Percentiles rank a stretch among this genome's conserved stretches.
Conservation (phyloP, 179 eudicot genomes). For the Vitellaria paradoxa region DNA sequence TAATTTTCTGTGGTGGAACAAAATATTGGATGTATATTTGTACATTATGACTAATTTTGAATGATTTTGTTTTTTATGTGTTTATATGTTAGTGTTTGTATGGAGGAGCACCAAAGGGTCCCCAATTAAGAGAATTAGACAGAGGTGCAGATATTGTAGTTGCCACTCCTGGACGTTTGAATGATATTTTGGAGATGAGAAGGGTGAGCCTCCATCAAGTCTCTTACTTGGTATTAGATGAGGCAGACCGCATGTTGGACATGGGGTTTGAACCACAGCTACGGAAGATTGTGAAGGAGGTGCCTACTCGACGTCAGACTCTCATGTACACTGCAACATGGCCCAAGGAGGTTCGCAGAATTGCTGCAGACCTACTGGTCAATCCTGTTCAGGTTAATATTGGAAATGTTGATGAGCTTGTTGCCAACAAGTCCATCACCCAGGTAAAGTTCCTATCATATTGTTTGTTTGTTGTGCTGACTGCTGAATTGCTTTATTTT, state of each 20-base stretch:
- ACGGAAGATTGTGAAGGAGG: constrained; percentile 88
- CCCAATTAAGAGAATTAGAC: constrained; percentile 71
- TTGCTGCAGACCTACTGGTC: constrained; percentile 77
- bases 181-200: constrained; percentile 87
- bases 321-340: constrained; percentile 98
- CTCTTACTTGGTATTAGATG: constrained; percentile 92
- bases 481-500: neutral
- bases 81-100: constrained; percentile 63
- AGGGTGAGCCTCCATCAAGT: constrained; percentile 79
- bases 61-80: neutral
- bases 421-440: constrained; percentile 96
- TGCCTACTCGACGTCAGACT: constrained; percentile 84
- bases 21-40: neutral
- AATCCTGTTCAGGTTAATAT: constrained; percentile 94
- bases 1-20: constrained; percentile 2
- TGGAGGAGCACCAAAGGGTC: constrained; percentile 99
- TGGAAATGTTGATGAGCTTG: constrained; percentile 93
- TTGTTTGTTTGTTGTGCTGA: neutral
- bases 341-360: constrained; percentile 98
- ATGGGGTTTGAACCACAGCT: constrained; percentile 99
- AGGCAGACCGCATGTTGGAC: constrained; percentile 99
- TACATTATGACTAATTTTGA: neutral
- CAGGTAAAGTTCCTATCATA: constrained; percentile 49
- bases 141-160: constrained; percentile 91
- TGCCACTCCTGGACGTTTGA: constrained; percentile 98